These are phyloP conservation scores for Hericium alpestre DNA, from an alignment of 768 basidiomycete species.

Conservation along the genomic window DNA sequence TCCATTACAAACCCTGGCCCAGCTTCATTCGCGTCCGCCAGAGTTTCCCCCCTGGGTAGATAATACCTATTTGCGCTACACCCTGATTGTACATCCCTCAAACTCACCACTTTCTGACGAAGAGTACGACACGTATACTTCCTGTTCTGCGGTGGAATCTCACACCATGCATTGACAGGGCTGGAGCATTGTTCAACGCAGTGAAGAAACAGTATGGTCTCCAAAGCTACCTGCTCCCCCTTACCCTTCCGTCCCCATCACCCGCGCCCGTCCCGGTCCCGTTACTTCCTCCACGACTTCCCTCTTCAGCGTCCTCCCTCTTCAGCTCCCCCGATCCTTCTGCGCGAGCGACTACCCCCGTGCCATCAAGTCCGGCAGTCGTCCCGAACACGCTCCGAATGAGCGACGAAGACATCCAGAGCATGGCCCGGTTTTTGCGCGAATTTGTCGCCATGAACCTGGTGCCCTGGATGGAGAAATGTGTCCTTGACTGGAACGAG, in stretches of 20 bases:
- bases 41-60: conserved; percentile 82
- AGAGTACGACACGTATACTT: conserved; percentile 44
- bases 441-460: conserved; percentile 86
- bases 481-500: conserved; percentile 91
- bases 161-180: conserved; percentile 30
- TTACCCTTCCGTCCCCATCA: conserved; percentile 50
- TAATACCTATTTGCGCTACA: conserved; percentile 56
- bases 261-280: conserved; percentile 63
- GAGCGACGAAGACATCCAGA: conserved; percentile 63
- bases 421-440: conserved; percentile 66
- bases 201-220: conserved; percentile 82
- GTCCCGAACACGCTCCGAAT: conserved; percentile 33
- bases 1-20: conserved; percentile 68
- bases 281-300: conserved; percentile 54
- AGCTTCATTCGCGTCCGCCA: conserved; percentile 53
- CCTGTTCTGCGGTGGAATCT: no score
- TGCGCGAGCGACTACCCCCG: conserved; percentile 1
- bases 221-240: conserved; percentile 59
- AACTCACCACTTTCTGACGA: conserved; percentile 63
- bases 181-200: conserved; percentile 71
- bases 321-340: conserved; percentile 13
- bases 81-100: conserved; percentile 66
- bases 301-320: conserved; percentile 29
- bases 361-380: conserved; percentile 18
- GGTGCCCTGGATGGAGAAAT: conserved; percentile 94